Conservation (phyloP, 257 asterid species). For the Orobanche coerulescens region DNA sequence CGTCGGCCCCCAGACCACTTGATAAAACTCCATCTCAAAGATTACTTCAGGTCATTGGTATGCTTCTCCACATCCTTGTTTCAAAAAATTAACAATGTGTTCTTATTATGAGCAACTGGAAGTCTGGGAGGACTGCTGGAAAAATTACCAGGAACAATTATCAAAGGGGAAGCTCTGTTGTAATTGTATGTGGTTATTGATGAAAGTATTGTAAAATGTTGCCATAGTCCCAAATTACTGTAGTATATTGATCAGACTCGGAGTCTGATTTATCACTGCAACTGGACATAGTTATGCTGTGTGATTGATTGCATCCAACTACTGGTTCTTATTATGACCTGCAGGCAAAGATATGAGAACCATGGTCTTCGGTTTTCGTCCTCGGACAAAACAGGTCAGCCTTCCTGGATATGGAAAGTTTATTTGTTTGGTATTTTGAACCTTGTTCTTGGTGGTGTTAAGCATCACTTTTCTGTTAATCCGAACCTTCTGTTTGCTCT, state of each 20-base stretch:
- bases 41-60: constrained; percentile 89
- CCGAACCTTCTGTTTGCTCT: constrained; percentile 14
- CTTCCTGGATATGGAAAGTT: constrained; percentile 23
- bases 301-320: constrained; percentile 15
- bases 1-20: constrained; percentile 54
- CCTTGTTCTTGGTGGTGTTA: constrained; percentile 2
- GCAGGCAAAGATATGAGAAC: constrained; percentile 97
- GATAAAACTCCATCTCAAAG: constrained; percentile 74
- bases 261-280: neutral
- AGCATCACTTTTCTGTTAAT: constrained; percentile 4
- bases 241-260: neutral
- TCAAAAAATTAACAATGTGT: neutral
- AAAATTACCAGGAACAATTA: constrained; percentile 1
- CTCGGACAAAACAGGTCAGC: constrained; percentile 88
- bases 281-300: constrained; percentile 11
- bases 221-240: constrained; percentile 1
- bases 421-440: constrained; percentile 17
- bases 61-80: constrained; percentile 30
- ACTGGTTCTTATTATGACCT: constrained; percentile 18
- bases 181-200: constrained; percentile 9
- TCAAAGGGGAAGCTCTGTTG: neutral
- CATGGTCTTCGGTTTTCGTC: constrained; percentile 85
- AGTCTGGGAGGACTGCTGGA: neutral
- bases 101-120: constrained; percentile 3
- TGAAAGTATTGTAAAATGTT: neutral